These are phyloP conservation scores for Xylona heveae DNA, from an alignment of 495 filamentous ascomycete genomes.

Conservation along the genomic window DNA sequence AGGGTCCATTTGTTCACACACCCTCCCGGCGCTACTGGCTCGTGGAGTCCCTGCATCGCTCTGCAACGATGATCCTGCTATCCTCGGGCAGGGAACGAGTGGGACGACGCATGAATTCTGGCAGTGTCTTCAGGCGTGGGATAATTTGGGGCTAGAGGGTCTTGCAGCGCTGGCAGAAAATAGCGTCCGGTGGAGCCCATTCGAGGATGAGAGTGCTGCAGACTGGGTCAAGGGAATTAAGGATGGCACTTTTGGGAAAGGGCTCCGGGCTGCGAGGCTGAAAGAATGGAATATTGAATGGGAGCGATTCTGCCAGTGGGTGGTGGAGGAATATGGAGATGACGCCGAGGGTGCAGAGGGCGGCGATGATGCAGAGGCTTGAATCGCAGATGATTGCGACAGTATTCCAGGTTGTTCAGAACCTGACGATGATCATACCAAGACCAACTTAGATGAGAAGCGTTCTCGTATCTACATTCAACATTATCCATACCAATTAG, in stretches of 20 bases:
- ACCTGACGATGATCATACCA: no score
- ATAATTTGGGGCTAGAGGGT: conserved; percentile 66
- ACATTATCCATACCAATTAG: no score
- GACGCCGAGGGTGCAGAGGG: conserved; percentile 16
- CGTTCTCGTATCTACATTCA: no score
- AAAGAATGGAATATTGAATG: conserved; percentile 59
- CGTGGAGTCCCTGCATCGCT: conserved; percentile 60
- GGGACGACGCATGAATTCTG: conserved; percentile 80
- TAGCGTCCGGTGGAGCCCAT: conserved; percentile 74
- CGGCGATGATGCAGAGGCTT: not conserved
- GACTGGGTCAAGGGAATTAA: conserved; percentile 52
- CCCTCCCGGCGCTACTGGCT: conserved; percentile 65
- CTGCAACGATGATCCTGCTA: conserved; percentile 70
- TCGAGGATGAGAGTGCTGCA: conserved; percentile 48
- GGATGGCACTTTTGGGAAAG: conserved; percentile 51
- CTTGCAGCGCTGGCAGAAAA: conserved; percentile 78
- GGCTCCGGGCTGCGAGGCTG: conserved; percentile 47
- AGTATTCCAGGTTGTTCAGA: not conserved
- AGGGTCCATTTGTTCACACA: conserved; percentile 52
- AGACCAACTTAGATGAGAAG: no score
- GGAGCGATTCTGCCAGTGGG: conserved; percentile 83
- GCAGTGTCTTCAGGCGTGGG: conserved; percentile 71
- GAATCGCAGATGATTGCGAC: not conserved
- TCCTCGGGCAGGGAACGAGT: conserved; percentile 53
- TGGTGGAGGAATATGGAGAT: conserved; percentile 60